A percentile compares a stretch with the other conserved stretches of the same genome.
Evolutionary conservation across 2,329 filamentous ascomycete species (phyloP).

Genomic region (Graphilbum sp.): DNA sequence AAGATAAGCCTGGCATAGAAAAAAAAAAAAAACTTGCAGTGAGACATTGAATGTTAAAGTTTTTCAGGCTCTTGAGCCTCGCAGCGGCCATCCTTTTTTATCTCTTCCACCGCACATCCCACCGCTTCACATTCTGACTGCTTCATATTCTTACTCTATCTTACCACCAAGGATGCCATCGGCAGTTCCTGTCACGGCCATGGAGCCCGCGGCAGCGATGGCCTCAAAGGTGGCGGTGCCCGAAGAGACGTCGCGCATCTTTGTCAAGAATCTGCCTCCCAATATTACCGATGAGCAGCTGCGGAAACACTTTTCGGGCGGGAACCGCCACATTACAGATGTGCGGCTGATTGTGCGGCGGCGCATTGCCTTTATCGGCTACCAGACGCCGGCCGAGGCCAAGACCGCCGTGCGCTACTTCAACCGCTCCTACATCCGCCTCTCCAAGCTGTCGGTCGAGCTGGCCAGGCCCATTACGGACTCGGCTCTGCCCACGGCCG

Average conservation of each 20-base stretch:
- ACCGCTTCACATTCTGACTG: neutral
- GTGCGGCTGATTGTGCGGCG: slow-evolving; percentile 79
- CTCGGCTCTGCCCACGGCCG: slow-evolving; percentile 17
- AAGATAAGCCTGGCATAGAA: slow-evolving; percentile 7
- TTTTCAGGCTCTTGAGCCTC: too few species aligned
- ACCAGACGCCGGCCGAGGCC: slow-evolving; percentile 68
- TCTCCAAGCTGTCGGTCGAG: slow-evolving; percentile 87
- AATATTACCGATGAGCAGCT: slow-evolving; percentile 74
- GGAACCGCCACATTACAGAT: slow-evolving; percentile 67
- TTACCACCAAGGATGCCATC: slow-evolving; percentile 1
- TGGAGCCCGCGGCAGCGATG: neutral
- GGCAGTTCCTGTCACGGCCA: neutral
- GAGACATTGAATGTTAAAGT: too few species aligned
- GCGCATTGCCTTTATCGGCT: slow-evolving; percentile 90
- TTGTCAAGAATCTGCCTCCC: slow-evolving; percentile 74
- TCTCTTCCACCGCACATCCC: neutral
- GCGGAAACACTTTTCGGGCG: slow-evolving; percentile 67
- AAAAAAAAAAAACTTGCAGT: slow-evolving; percentile 3
- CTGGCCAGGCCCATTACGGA: slow-evolving; percentile 54
- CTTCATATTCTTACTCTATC: too few species aligned
- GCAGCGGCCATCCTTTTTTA: too few species aligned
- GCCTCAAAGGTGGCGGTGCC: neutral
- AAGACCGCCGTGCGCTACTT: slow-evolving; percentile 81
- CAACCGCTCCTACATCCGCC: slow-evolving; percentile 85
- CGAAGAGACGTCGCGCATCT: slow-evolving; percentile 47